Evolutionary conservation across 2,329 filamentous ascomycete species (phyloP).

Genomic region (Venturia oleaginea): DNA sequence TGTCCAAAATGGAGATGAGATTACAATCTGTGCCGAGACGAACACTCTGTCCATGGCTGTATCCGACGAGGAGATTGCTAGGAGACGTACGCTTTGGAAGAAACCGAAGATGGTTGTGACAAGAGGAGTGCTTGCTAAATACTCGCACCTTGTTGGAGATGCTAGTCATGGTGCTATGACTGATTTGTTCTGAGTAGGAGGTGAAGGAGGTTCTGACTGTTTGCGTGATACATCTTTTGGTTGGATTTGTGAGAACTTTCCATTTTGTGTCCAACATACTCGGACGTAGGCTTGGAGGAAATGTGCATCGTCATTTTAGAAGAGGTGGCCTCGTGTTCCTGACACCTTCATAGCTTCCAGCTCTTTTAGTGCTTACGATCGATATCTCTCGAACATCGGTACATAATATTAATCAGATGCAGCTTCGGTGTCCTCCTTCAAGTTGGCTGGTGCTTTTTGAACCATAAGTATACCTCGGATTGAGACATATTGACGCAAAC

Average conservation of each 20-base stretch:
- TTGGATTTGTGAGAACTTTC: not conserved
- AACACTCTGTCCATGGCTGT: conserved; percentile 67
- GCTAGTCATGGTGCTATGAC: conserved; percentile 88
- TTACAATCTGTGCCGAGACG: conserved; percentile 76
- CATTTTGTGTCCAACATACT: not conserved
- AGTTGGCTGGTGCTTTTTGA: not conserved
- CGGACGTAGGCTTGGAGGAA: not conserved
- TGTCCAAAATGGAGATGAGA: conserved; percentile 67
- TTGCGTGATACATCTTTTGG: not conserved
- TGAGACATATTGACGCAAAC: not conserved
- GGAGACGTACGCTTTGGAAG: conserved; percentile 58
- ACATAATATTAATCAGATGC: not conserved
- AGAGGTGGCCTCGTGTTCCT: not conserved
- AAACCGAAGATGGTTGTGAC: conserved; percentile 63
- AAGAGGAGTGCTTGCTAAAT: conserved; percentile 82
- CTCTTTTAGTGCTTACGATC: not conserved
- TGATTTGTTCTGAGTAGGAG: conserved; percentile 50
- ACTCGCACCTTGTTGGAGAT: conserved; percentile 78
- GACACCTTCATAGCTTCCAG: not conserved
- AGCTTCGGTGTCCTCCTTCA: not conserved
- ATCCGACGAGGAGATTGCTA: conserved; percentile 59
- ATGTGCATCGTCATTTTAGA: not conserved
- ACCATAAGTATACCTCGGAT: not conserved
- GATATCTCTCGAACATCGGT: not conserved
- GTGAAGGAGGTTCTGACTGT: not conserved